Evolutionary conservation across 2,329 filamentous ascomycete genomes (phyloP), one percentile per base, ranked within the genome.

Genomic region (Monilinia fructigena): DNA sequence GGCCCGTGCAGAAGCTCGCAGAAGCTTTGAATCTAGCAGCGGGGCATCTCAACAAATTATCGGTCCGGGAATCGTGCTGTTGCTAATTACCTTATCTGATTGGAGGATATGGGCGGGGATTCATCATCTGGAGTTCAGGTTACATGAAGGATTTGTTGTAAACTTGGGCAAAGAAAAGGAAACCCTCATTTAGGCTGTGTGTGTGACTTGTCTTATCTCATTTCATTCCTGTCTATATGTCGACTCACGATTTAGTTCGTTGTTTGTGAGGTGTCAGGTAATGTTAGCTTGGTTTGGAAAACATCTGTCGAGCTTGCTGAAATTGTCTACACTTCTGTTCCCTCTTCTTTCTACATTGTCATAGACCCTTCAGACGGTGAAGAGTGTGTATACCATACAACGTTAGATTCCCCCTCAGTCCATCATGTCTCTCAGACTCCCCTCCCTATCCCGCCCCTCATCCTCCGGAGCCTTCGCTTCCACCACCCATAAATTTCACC

Each of bases 221-320:
- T 28, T 28, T 28, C 55, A 40, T 59, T 59, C 56, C 56, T 48
- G 14, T 35, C 28, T 60, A 48, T 20, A 10, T 35, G 56, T 60
- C 48, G 56, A 60, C 42, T 60, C 56, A 60, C 20, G 12, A 60
- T 48, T 35, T 23, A n/a, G 20, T 47, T 3, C 42, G 42, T 47
- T 11, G 6, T 47, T 47, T 20, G 18, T 20, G 20, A 20, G 31
- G 31, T 35, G 18, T 47, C 7, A 6, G 18, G 18, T 18, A 47
- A 47, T 10, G 23, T 52, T 26, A 60, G 45, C 45, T 60, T 50
- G 12, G 4, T 8, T 28, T 35, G 42, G 14, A 28, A 28, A 35
- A 48, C 23, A 60, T 50, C 31, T 50, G 16, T 50, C 14, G 23
- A 26, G 2, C 23, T 42, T 42, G n/a, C n/a, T n/a, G 35, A 55